Conservation (phyloP, 176 grass and related monocot genomes). For the Oryza nivara region DNA sequence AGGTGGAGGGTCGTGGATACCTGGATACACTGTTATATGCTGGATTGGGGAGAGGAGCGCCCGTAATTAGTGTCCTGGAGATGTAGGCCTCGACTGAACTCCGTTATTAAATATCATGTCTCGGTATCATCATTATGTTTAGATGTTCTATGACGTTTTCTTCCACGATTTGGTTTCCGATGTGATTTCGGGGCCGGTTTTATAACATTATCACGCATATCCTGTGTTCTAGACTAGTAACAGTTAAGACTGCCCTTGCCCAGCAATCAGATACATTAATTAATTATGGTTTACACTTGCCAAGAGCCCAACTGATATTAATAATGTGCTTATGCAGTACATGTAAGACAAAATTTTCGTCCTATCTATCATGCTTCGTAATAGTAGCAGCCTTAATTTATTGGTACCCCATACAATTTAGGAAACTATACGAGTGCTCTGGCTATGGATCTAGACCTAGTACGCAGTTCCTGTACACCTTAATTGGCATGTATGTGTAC, state of each 20-base stretch:
- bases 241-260: neutral
- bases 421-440: neutral
- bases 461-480: neutral
- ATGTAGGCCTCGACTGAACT: too few relatives aligned
- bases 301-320: neutral
- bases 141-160: too few relatives aligned
- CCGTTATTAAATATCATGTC: too few relatives aligned
- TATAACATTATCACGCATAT: neutral
- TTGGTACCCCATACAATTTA: slow-evolving; percentile 2
- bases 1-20: too few relatives aligned
- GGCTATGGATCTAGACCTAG: neutral
- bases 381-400: too few relatives aligned
- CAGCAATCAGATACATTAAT: neutral
- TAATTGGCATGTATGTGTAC: neutral
- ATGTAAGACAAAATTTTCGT: neutral
- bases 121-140: too few relatives aligned
- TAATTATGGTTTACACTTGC: neutral
- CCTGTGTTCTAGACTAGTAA: neutral
- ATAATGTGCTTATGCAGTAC: neutral
- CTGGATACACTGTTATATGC: too few relatives aligned
- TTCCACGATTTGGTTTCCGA: too few relatives aligned
- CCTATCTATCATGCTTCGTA: neutral
- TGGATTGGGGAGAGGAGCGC: too few relatives aligned
- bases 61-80: too few relatives aligned
- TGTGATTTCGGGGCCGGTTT: too few relatives aligned